phyloP scores from a whole-genome alignment of 495 filamentous ascomycete genomes.

The Astrothelium subdiscretum region DNA sequence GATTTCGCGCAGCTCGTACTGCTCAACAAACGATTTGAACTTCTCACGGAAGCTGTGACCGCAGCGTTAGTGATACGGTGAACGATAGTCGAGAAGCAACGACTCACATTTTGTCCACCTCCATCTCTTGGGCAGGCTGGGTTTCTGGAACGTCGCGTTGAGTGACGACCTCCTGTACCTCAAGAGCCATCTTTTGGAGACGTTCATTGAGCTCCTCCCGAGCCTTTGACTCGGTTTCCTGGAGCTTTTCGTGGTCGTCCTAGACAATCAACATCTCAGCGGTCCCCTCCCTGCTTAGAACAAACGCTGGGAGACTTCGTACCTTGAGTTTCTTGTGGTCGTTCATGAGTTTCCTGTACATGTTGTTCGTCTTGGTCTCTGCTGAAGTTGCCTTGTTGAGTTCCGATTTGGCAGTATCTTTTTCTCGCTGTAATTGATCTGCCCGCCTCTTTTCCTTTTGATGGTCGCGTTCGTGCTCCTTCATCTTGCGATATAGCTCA shows the following conservation, averaged over 20 bases:
- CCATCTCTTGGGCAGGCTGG: constrained; percentile 46
- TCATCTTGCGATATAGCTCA: constrained; percentile 87
- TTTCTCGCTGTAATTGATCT: constrained; percentile 92
- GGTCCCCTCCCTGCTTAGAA: constrained; percentile 3
- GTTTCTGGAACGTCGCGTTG: constrained; percentile 61
- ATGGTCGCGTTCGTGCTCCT: constrained; percentile 83
- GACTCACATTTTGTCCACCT: constrained; percentile 75
- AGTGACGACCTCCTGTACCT: constrained; percentile 71
- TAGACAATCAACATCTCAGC: constrained; percentile 28
- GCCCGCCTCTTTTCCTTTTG: constrained; percentile 90
- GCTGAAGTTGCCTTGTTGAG: constrained; percentile 74
- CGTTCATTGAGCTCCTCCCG: constrained; percentile 76
- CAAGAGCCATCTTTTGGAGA: constrained; percentile 58
- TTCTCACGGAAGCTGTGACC: constrained; percentile 64
- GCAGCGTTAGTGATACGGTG: background rate
- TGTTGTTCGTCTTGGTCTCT: constrained; percentile 89
- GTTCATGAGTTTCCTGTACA: constrained; percentile 81
- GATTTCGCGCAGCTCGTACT: constrained; percentile 87
- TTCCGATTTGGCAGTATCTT: constrained; percentile 77
- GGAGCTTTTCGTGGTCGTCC: constrained; percentile 83
- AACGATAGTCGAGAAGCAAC: background rate
- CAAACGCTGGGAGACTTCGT: background rate
- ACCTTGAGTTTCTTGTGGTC: constrained; percentile 98
- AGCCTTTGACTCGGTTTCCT: constrained; percentile 70
- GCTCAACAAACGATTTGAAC: constrained; percentile 87